Evolutionary conservation across 352 stramenopile species (phyloP), one percentile per base, ranked within the genome.

Genomic region (Vaucheria bursata): DNA sequence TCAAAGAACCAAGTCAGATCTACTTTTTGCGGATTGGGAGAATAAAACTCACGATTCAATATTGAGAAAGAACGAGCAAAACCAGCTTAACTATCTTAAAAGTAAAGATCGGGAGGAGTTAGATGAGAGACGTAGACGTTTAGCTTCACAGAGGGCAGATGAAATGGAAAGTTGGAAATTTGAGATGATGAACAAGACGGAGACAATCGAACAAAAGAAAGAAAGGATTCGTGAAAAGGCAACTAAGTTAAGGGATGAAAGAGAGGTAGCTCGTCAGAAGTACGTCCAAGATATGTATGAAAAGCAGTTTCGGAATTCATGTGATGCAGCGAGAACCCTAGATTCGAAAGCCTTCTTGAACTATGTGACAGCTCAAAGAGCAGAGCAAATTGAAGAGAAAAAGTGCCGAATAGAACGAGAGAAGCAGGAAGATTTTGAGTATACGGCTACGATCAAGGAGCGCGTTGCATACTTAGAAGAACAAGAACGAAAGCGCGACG

Each of bases 241-340:
- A 39, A 87, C 82, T 71, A 82, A 77, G 65, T 76, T 90, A 3
- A 87, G 86, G 39, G 80, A 75, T 37, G 85, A 79, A 40, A 74
- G 87, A 49, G 87, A 90, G 75, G 40, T 37, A 1, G 85, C 86
- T 45, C 74, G 87, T 8, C 71, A 83, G 7, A 70, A 88, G 53
- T 89, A 85, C 70, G 86, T 90, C 0, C 75, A 85, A 52, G 53
- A 88, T 34, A 86, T 79, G 66, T 88, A 87, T 71, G 52, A 87
- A 38, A 73, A 82, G 33, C 87, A 89, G 68, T 90, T 85, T 85
- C 78, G 84, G 1, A 86, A 89, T 71, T 50, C 83, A 33, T 88
- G 81, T 65, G 87, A 90, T 66, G 87, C 89, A 33, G 75, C 87
- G 6, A 75, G 87, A 45, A 87, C 79, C 52, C 77, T 90, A n/a